These are phyloP conservation scores for Trametes gibbosa DNA, from an alignment of 768 basidiomycete genomes.

Conservation along the genomic window DNA sequence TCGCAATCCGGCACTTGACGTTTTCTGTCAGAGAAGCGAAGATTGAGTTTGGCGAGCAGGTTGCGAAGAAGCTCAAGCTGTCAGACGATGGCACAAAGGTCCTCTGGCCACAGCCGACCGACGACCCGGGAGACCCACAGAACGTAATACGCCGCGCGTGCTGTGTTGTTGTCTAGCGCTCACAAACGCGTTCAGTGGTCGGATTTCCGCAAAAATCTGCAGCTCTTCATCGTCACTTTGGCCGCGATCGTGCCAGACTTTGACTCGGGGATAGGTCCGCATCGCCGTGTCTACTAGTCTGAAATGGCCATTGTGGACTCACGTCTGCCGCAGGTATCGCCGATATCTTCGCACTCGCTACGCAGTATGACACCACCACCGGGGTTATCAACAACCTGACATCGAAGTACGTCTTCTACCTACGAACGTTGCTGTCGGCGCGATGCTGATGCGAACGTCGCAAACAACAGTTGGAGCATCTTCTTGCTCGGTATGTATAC, in stretches of 20 bases:
- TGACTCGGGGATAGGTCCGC: slow-evolving; percentile 57
- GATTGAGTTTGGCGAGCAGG: slow-evolving; percentile 55
- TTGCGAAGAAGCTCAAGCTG: slow-evolving; percentile 56
- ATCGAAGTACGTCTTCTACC: slow-evolving; percentile 37
- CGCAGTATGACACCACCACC: slow-evolving; percentile 51
- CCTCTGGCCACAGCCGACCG: slow-evolving; percentile 69
- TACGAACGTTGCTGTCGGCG: background rate
- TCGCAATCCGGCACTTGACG: background rate
- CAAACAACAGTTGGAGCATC: slow-evolving; percentile 55
- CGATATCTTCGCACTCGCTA: slow-evolving; percentile 56
- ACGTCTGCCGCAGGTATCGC: slow-evolving; percentile 46
- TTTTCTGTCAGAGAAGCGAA: slow-evolving; percentile 49
- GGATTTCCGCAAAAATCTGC: slow-evolving; percentile 48
- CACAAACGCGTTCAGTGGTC: slow-evolving; percentile 44
- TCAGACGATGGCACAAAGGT: slow-evolving; percentile 55
- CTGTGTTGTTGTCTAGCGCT: background rate
- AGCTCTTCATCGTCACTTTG: slow-evolving; percentile 58
- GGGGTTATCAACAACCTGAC: slow-evolving; percentile 62
- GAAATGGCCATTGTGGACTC: background rate
- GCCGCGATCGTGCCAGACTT: slow-evolving; percentile 70
- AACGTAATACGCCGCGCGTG: slow-evolving; percentile 36
- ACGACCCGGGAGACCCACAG: slow-evolving; percentile 63
- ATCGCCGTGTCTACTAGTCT: background rate
- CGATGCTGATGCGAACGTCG: too few relatives aligned
- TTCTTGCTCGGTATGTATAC: slow-evolving; percentile 48